These are phyloP conservation scores for Carallia pectinifolia DNA, from an alignment of 345 rosid species.

Conservation along the genomic window DNA sequence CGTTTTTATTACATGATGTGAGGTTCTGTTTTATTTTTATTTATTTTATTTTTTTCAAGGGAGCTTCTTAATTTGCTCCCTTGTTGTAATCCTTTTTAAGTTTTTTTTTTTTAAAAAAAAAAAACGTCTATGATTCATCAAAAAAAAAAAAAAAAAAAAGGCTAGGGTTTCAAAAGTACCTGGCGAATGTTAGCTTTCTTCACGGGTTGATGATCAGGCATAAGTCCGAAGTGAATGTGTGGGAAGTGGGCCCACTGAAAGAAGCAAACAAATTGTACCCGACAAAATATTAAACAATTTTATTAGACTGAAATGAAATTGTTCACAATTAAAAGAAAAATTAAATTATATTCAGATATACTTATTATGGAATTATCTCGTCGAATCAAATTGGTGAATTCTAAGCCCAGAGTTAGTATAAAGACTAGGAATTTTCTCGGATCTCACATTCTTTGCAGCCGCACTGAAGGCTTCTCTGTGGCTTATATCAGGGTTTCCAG, in stretches of 20 bases:
- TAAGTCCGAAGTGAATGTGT: constrained; percentile 92
- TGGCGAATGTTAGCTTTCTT: constrained; percentile 75
- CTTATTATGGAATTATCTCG: neutral
- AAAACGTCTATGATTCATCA: too few relatives aligned
- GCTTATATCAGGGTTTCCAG: constrained; percentile 95
- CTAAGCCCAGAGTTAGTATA: neutral
- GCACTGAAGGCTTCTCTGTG: constrained; percentile 99
- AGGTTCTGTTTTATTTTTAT: too few relatives aligned
- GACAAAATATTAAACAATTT: neutral
- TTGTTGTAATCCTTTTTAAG: too few relatives aligned
- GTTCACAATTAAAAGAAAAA: too few relatives aligned
- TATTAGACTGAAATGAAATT: too few relatives aligned
- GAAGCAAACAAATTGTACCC: constrained; percentile 9
- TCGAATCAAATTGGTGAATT: too few relatives aligned
- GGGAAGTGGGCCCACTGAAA: constrained; percentile 99
- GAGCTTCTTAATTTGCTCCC: too few relatives aligned
- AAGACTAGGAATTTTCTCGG: constrained; percentile 12
- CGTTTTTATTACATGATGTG: too few relatives aligned
- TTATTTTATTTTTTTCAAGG: too few relatives aligned
- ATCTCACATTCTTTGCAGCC: constrained; percentile 96
- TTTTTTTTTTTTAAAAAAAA: too few relatives aligned
- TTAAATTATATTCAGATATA: neutral
- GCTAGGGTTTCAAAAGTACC: constrained; percentile 40
- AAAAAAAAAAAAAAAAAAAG: too few relatives aligned
- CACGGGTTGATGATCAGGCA: constrained; percentile 98